A percentile compares a stretch with the other conserved stretches of the same genome.
phyloP scores from a whole-genome alignment of 768 basidiomycete genomes.

The Serendipita sp. region DNA sequence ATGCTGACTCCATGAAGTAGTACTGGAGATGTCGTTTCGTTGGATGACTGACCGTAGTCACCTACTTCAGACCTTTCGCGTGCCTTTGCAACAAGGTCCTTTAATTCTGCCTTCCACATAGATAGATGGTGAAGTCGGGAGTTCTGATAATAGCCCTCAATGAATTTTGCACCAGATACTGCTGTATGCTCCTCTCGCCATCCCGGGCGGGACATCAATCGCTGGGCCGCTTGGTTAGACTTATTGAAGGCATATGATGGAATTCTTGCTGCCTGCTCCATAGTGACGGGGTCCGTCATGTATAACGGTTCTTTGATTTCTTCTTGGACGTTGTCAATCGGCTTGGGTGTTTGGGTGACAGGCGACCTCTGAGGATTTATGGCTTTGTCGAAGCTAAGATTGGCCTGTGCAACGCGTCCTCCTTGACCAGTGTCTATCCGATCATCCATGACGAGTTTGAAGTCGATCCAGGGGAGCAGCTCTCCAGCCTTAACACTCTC shows the following conservation, averaged over 20 bases:
- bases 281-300: slow-evolving; percentile 27
- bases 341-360: neutral
- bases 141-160: slow-evolving; percentile 63
- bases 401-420: neutral
- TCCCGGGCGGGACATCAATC: slow-evolving; percentile 64
- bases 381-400: neutral
- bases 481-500: slow-evolving; percentile 52
- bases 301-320: slow-evolving; percentile 16
- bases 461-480: slow-evolving; percentile 70
- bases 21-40: neutral
- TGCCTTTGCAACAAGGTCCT: slow-evolving; percentile 59
- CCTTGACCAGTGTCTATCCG: slow-evolving; percentile 7
- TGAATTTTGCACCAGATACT: slow-evolving; percentile 58
- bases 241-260: slow-evolving; percentile 51
- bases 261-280: slow-evolving; percentile 29
- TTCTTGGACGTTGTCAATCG: slow-evolving; percentile 28
- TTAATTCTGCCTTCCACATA: slow-evolving; percentile 84
- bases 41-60: slow-evolving; percentile 7
- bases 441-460: slow-evolving; percentile 19
- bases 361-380: neutral
- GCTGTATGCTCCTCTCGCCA: slow-evolving; percentile 87
- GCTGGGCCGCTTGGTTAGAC: slow-evolving; percentile 58
- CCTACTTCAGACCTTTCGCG: slow-evolving; percentile 48
- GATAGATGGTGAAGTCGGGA: slow-evolving; percentile 86
- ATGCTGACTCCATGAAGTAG: slow-evolving; percentile 15